Conservation (phyloP, 306 rosid species). For the Quercus wislizeni region DNA sequence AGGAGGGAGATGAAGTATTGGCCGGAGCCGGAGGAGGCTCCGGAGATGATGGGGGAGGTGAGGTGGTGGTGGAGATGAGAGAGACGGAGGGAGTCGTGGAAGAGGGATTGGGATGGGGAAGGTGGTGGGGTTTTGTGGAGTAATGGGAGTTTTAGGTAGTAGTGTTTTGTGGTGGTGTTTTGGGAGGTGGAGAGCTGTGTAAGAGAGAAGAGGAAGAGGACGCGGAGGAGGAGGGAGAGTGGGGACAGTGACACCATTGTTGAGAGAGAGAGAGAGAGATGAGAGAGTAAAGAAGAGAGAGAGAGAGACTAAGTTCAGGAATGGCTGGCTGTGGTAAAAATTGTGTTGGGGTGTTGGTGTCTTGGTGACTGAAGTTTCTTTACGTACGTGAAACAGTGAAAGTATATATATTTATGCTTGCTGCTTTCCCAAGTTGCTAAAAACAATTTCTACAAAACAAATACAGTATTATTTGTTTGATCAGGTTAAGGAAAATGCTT, state of each 20-base stretch:
- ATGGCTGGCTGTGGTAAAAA: too few species aligned
- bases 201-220: constrained; percentile 16
- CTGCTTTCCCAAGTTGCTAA: too few species aligned
- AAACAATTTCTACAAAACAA: too few species aligned
- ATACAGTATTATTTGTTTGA: too few species aligned
- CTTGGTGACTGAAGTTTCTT: too few species aligned
- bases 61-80: constrained; percentile 25
- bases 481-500: too few species aligned
- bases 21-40: constrained; percentile 70
- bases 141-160: constrained; percentile 41
- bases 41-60: constrained; percentile 55
- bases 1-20: constrained; percentile 69
- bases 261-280: neutral
- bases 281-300: neutral
- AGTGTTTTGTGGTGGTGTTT: constrained; percentile 1
- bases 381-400: too few species aligned
- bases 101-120: constrained; percentile 47
- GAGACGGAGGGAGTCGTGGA: constrained; percentile 56
- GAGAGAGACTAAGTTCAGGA: neutral
- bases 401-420: too few species aligned
- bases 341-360: too few species aligned
- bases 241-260: constrained; percentile 30
- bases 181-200: constrained; percentile 13
- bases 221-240: neutral
- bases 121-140: constrained; percentile 36